These are phyloP conservation scores for Cercospora janseana DNA, from an alignment of 2,329 filamentous ascomycete species.

Conservation along the genomic window DNA sequence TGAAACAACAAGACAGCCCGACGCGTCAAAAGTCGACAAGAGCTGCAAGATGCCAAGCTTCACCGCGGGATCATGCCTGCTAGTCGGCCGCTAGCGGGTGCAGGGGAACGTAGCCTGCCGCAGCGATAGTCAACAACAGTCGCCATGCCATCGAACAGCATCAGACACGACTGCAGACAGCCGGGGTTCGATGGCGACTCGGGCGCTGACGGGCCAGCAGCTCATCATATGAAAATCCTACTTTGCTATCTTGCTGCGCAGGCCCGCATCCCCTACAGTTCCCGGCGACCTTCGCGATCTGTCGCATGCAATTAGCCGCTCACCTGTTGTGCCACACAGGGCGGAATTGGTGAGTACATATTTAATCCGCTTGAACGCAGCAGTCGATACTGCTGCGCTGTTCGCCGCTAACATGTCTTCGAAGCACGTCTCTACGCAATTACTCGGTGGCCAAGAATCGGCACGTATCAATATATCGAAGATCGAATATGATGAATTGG, in stretches of 20 bases:
- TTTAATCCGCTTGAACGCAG: background rate
- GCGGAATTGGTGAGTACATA: conserved; percentile 33
- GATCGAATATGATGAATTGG: conserved; percentile 60
- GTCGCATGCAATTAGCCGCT: conserved; percentile 21
- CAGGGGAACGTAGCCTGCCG: too few species aligned
- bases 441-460: conserved; percentile 25
- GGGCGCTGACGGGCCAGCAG: conserved; percentile 19
- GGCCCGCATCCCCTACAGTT: conserved; percentile 56
- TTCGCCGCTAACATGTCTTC: conserved; percentile 21
- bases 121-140: too few species aligned
- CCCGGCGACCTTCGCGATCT: background rate
- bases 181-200: conserved; percentile 11
- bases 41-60: background rate
- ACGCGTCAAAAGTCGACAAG: conserved; percentile 4
- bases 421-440: conserved; percentile 31
- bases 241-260: conserved; percentile 60
- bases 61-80: conserved; percentile 1
- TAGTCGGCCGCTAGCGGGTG: background rate
- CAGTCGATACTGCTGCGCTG: background rate
- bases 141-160: background rate
- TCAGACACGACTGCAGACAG: background rate
- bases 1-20: conserved; percentile 16
- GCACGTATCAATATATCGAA: conserved; percentile 55
- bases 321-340: conserved; percentile 26
- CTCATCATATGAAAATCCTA: conserved; percentile 61